phyloP scores from a whole-genome alignment of 2,329 filamentous ascomycete species.

The Clathrospora elynae region DNA sequence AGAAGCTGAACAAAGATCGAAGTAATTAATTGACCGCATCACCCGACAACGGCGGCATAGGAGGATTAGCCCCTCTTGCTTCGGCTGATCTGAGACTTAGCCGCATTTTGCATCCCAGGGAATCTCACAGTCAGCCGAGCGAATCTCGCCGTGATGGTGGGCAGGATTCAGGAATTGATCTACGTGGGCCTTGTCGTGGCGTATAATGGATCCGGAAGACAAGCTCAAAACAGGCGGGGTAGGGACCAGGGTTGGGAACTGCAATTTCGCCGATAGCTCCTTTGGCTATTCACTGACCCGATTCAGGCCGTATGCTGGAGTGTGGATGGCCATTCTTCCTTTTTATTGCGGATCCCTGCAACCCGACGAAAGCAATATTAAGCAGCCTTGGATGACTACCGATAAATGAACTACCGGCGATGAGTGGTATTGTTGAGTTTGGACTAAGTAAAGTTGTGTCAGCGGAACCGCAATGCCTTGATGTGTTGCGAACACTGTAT shows the following conservation, averaged over 20 bases:
- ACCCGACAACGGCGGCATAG: slow-evolving; percentile 19
- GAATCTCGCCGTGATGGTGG: slow-evolving; percentile 32
- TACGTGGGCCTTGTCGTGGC: slow-evolving; percentile 40
- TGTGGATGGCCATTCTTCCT: slow-evolving; percentile 9
- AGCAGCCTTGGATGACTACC: too few species aligned
- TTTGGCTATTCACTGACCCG: slow-evolving; percentile 12
- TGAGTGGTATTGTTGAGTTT: neutral
- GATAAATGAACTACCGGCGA: neutral
- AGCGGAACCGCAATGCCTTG: neutral
- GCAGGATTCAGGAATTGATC: slow-evolving; percentile 41
- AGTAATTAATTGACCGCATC: slow-evolving; percentile 16
- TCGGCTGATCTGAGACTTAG: slow-evolving; percentile 48
- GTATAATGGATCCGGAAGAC: slow-evolving; percentile 38
- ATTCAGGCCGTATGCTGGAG: slow-evolving; percentile 14
- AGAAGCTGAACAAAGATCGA: slow-evolving; percentile 16
- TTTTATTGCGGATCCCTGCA: slow-evolving; percentile 7
- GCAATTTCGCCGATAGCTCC: slow-evolving; percentile 19
- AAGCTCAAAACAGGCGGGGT: slow-evolving; percentile 39
- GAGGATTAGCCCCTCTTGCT: slow-evolving; percentile 19
- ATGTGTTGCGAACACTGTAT: neutral
- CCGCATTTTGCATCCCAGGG: slow-evolving; percentile 25
- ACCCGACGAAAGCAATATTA: slow-evolving; percentile 1
- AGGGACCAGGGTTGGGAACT: slow-evolving; percentile 30
- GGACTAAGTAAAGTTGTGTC: neutral
- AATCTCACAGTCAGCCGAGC: slow-evolving; percentile 37